Percentiles rank a stretch among this genome's conserved stretches.
Conservation (phyloP, 2,329 filamentous ascomycete genomes). For the Aspergillus phoenicis region DNA sequence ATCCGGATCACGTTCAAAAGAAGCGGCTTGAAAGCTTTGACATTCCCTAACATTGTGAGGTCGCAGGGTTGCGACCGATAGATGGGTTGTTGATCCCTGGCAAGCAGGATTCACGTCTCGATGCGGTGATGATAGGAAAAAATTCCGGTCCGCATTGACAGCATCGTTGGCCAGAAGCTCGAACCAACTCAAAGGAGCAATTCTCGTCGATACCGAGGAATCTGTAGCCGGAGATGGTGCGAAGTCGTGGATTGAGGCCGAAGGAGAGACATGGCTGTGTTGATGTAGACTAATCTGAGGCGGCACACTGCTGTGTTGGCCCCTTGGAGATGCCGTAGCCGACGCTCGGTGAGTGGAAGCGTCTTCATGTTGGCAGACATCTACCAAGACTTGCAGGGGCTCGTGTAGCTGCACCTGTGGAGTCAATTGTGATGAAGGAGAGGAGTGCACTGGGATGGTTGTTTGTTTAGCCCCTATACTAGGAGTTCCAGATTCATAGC, state of each 20-base stretch:
- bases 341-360: constrained; percentile 14
- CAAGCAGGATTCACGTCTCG: constrained; percentile 15
- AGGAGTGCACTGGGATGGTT: not conserved
- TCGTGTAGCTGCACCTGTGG: constrained; percentile 12
- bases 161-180: constrained; percentile 39
- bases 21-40: constrained; percentile 25
- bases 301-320: not conserved
- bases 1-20: constrained; percentile 20
- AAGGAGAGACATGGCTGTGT: constrained; percentile 3
- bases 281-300: constrained; percentile 12
- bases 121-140: constrained; percentile 19
- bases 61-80: constrained; percentile 8
- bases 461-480: not conserved
- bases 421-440: not conserved
- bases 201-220: constrained; percentile 40
- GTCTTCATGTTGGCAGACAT: constrained; percentile 26
- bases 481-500: not conserved
- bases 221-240: constrained; percentile 34
- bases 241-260: constrained; percentile 13
- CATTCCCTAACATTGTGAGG: constrained; percentile 16
- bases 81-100: constrained; percentile 27
- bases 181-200: constrained; percentile 54
- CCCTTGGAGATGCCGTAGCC: constrained; percentile 5
- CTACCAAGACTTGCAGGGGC: constrained; percentile 23
- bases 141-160: constrained; percentile 19